Conservation (phyloP, 148 eudicot species). For the Vaccinium macrocarpon region DNA sequence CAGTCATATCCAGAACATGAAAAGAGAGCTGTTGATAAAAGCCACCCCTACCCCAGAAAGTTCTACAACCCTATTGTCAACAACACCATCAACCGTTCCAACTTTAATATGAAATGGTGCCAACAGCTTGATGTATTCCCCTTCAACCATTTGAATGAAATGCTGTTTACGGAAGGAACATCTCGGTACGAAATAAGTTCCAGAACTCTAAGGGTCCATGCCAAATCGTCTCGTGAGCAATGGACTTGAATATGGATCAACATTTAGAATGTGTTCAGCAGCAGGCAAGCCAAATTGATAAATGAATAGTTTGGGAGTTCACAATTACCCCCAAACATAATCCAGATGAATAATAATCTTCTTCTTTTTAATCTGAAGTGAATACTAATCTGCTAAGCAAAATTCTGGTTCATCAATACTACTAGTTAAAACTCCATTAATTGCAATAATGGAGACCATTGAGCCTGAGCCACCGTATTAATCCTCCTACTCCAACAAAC, state of each 20-base stretch:
- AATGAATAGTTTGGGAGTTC: not conserved
- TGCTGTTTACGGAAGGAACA: not conserved
- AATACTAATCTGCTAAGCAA: not conserved
- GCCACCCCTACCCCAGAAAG: not conserved
- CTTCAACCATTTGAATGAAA: not conserved
- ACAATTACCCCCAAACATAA: not conserved
- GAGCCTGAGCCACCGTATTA: not conserved
- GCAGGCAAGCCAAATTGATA: not conserved
- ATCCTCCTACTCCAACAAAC: not conserved
- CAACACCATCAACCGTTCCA: not conserved
- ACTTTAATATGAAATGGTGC: not conserved
- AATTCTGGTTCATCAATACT: too few species aligned
- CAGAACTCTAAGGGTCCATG: not conserved
- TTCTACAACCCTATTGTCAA: not conserved
- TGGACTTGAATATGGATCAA: not conserved
- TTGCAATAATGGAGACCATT: not conserved
- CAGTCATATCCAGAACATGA: not conserved
- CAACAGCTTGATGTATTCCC: not conserved
- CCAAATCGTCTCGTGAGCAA: not conserved
- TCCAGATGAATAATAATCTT: too few species aligned
- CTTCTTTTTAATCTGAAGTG: too few species aligned
- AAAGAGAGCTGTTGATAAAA: not conserved
- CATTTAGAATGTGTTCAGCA: not conserved
- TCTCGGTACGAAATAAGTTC: not conserved
- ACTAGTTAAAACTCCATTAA: not conserved